phyloP scores from a whole-genome alignment of 1,284 basidiomycete genomes.

The Sporisorium iseilematis-ciliati region DNA sequence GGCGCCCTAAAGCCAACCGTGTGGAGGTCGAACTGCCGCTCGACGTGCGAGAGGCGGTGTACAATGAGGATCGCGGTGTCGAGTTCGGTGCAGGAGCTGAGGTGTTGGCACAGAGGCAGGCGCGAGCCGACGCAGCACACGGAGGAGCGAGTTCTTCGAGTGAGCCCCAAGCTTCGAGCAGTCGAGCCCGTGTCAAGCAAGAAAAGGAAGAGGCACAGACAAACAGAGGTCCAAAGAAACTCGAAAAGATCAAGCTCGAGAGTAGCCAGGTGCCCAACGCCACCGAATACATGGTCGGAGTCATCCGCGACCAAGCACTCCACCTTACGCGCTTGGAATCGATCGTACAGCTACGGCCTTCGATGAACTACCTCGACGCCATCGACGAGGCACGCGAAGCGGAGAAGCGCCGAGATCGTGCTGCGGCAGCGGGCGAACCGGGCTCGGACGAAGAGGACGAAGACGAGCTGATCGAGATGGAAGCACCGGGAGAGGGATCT shows the following conservation, averaged over 20 bases:
- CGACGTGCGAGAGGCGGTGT: slow-evolving; percentile 63
- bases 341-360: slow-evolving; percentile 64
- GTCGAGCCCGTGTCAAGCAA: slow-evolving; percentile 35
- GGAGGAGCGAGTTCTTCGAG: slow-evolving; percentile 19
- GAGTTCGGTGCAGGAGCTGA: slow-evolving; percentile 55
- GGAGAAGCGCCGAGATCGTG: slow-evolving; percentile 58
- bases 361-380: slow-evolving; percentile 68
- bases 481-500: slow-evolving; percentile 37
- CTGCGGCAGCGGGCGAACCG: slow-evolving; percentile 40
- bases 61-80: slow-evolving; percentile 61
- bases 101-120: slow-evolving; percentile 49
- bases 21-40: slow-evolving; percentile 67
- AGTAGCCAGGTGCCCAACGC: slow-evolving; percentile 60
- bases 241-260: slow-evolving; percentile 65
- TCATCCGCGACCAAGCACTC: slow-evolving; percentile 62
- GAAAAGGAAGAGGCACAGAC: slow-evolving; percentile 41
- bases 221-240: slow-evolving; percentile 43
- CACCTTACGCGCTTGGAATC: slow-evolving; percentile 64
- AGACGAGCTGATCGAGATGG: slow-evolving; percentile 52
- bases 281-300: slow-evolving; percentile 67
- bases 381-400: slow-evolving; percentile 57
- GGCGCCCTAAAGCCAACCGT: slow-evolving; percentile 61
- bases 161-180: slow-evolving; percentile 16
- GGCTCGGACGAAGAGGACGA: slow-evolving; percentile 59
- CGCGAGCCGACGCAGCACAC: slow-evolving; percentile 43